phyloP scores from a whole-genome alignment of 495 filamentous ascomycete species.

The Apodospora peruviana region DNA sequence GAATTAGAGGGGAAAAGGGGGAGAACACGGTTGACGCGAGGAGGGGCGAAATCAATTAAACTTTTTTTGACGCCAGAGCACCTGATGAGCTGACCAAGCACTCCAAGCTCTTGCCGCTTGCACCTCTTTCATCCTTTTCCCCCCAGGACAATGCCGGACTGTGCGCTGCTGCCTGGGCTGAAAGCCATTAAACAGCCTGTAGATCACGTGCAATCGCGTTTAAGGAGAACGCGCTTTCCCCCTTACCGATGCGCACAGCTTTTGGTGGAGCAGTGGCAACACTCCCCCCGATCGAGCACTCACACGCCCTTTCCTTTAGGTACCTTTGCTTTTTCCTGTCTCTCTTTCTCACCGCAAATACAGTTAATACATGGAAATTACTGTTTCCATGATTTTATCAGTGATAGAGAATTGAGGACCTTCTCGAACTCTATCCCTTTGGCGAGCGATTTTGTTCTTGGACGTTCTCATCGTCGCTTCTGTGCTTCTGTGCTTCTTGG shows the following conservation, averaged over 20 bases:
- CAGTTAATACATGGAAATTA: no score
- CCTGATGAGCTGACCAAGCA: conserved; percentile 12
- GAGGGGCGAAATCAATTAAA: conserved; percentile 26
- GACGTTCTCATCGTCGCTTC: no score
- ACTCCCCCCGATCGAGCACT: not conserved
- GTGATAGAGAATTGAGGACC: no score
- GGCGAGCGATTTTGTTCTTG: no score
- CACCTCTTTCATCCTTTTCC: not conserved
- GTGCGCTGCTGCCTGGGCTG: conserved; percentile 1
- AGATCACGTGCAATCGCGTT: conserved; percentile 22
- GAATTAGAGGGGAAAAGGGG: not conserved
- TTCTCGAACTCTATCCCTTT: no score
- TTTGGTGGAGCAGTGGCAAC: not conserved
- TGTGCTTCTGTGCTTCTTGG: not conserved
- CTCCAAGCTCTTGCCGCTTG: not conserved
- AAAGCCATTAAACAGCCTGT: no score
- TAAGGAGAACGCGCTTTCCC: conserved; percentile 11
- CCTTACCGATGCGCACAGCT: not conserved
- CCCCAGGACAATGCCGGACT: not conserved
- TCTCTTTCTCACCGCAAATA: not conserved
- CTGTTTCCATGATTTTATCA: no score
- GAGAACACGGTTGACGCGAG: conserved; percentile 16
- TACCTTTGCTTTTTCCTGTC: not conserved
- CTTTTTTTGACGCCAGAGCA: conserved; percentile 22
- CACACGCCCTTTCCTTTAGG: not conserved